These are phyloP conservation scores for Stentor roeselii DNA, from an alignment of 73 alveolate species.

Conservation along the genomic window DNA sequence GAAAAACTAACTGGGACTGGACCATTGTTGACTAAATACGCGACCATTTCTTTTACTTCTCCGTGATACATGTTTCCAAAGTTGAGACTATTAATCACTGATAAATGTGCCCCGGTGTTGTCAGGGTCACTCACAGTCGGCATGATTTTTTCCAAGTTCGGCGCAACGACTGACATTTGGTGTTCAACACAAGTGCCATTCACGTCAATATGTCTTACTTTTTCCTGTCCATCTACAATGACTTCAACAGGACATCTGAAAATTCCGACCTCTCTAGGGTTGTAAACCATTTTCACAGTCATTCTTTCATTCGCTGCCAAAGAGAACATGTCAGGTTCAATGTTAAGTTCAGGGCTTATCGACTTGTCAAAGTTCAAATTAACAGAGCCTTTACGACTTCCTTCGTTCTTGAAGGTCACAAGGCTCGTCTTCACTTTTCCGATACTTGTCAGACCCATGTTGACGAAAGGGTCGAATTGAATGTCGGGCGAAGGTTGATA, in stretches of 20 bases:
- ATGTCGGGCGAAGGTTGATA: conserved; percentile 92
- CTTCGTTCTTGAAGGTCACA: conserved; percentile 94
- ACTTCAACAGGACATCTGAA: conserved; percentile 92
- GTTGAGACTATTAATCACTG: conserved; percentile 83
- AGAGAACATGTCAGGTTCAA: conserved; percentile 83
- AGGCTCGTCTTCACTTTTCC: conserved; percentile 78
- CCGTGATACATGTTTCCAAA: conserved; percentile 97
- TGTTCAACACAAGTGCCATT: conserved; percentile 96
- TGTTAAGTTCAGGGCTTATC: conserved; percentile 71
- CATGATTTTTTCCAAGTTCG: background rate
- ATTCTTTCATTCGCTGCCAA: conserved; percentile 79
- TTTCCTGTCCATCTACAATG: conserved; percentile 85
- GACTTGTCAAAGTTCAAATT: conserved; percentile 72
- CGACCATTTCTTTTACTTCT: conserved; percentile 82
- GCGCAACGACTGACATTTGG: conserved; percentile 45
- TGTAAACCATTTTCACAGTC: conserved; percentile 70
- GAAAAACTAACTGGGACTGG: conserved; percentile 85
- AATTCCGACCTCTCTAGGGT: conserved; percentile 93
- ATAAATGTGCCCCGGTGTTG: conserved; percentile 87
- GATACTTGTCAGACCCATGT: conserved; percentile 91
- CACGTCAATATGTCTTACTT: conserved; percentile 89
- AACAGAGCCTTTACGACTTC: conserved; percentile 84
- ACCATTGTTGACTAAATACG: conserved; percentile 94
- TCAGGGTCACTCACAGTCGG: conserved; percentile 52
- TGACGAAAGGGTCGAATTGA: conserved; percentile 95